Base-by-base conservation (phyloP, 1,284 basidiomycete genomes). In the Cutaneotrichosporon daszewskae region DNA sequence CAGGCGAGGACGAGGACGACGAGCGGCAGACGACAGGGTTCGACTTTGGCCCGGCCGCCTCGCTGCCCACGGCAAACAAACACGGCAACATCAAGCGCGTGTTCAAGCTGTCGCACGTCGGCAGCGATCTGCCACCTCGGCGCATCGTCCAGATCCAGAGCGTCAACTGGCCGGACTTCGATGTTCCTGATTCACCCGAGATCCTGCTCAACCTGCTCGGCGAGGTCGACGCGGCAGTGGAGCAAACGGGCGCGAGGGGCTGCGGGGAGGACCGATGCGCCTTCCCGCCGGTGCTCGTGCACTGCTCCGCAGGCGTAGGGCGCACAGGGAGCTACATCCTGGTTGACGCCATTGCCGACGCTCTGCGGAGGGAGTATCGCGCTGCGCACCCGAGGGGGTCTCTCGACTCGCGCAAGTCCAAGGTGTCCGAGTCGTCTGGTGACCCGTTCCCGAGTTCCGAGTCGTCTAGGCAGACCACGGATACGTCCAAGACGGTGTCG, bases 111-210 rank as follows among this genome's bases (percentile, higher is more conserved):
- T 75, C 75, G 26, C 79, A 89, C 59, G 66, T 69, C 2, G 74
- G 70, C 18, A 78, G 81, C 51, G 69, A 76, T 13, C 73, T 77
- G 12, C 74, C 77, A 1, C 74, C 81, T 1, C 75, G 87, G 14
- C 76, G 72, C 47, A 58, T 74, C 27, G 56, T 63, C 1, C 90
- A 95, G 60, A 73, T 94, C 35, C 90, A 96, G 66, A 94, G 88
- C 60, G 76, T 90, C 37, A 82, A 83, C 24, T 96, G 90, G 90
- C 87, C 89, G 2, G 90, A 96, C 61, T 84, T 94, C 73, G 90
- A 91, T 63, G 87, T 95, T 3, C 90, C 91, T 1, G 81, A 84
- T 9, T 80, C 86, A 45, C 82, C 89, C 0, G 73, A 77, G 5
- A 82, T 83, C 4, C 72, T 95, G 20, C 69, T 94, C 32, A 73